Percentiles rank a stretch among this genome's conserved stretches.
phyloP scores from a whole-genome alignment of 1,284 basidiomycete species.

The Trichosporon sp. region DNA sequence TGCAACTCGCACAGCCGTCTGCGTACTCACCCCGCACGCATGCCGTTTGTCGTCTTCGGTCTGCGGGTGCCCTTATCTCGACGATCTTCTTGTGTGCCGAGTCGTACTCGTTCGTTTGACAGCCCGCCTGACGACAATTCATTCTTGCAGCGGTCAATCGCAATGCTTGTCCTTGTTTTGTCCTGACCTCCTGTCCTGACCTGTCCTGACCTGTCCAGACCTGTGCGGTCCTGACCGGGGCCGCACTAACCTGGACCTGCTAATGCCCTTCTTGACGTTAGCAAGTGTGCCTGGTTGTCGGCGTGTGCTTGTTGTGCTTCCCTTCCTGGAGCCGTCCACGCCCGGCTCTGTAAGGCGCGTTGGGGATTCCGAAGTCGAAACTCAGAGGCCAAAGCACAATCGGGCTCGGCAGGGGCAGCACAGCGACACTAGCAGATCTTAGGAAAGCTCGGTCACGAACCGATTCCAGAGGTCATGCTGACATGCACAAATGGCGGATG shows the following conservation, averaged over 20 bases:
- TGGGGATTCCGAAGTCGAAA: too few relatives aligned
- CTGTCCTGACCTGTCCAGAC: too few relatives aligned
- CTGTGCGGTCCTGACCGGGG: too few relatives aligned
- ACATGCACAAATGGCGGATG: neutral
- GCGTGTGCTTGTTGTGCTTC: too few relatives aligned
- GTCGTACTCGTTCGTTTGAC: neutral
- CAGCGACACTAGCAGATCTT: neutral
- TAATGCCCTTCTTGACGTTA: too few relatives aligned
- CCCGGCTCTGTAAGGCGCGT: too few relatives aligned
- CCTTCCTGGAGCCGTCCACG: too few relatives aligned
- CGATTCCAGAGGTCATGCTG: neutral
- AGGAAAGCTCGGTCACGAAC: neutral
- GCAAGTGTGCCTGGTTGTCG: too few relatives aligned
- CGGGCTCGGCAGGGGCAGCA: neutral
- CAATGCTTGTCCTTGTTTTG: neutral
- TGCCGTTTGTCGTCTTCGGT: neutral
- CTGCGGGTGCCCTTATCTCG: too few relatives aligned
- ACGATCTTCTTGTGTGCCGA: neutral
- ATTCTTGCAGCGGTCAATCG: neutral
- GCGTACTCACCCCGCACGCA: neutral
- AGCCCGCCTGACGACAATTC: neutral
- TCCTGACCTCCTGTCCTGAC: neutral
- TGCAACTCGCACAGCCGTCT: neutral
- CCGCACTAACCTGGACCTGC: too few relatives aligned
- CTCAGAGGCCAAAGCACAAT: too few relatives aligned